Evolutionary conservation across 257 asterid genomes (phyloP).

Genomic region (Plectranthus barbatus): DNA sequence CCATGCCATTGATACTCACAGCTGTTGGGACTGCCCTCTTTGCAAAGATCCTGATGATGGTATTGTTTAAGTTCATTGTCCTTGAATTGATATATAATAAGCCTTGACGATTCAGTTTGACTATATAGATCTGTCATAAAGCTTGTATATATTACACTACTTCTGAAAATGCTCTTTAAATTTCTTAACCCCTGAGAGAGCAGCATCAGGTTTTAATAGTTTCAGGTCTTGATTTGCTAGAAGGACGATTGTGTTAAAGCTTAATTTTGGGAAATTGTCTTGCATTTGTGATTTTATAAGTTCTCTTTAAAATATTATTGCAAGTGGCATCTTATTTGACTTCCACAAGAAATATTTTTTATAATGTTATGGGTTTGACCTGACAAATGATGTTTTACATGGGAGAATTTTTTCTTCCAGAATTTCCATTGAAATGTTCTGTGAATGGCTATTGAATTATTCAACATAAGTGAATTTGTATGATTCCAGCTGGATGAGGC

Average conservation of each 20-base stretch:
- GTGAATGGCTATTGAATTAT: neutral
- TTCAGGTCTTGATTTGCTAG: slow-evolving; percentile 2
- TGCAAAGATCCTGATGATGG: slow-evolving; percentile 88
- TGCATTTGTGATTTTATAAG: neutral
- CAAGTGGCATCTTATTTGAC: neutral
- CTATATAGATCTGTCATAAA: neutral
- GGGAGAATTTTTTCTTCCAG: neutral
- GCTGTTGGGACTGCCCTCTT: slow-evolving; percentile 68
- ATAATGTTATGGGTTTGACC: neutral
- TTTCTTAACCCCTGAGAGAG: neutral
- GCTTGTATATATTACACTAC: neutral
- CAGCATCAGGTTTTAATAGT: neutral
- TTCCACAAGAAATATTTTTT: neutral
- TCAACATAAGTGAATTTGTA: neutral
- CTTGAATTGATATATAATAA: neutral
- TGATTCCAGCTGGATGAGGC: slow-evolving; percentile 71
- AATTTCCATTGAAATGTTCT: neutral
- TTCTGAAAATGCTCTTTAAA: neutral
- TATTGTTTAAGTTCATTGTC: slow-evolving; percentile 9
- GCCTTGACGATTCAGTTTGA: neutral
- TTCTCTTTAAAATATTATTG: neutral
- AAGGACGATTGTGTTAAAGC: neutral
- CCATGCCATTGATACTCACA: slow-evolving; percentile 75
- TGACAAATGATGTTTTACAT: neutral
- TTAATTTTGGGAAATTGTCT: neutral